These are phyloP conservation scores for Phyllosticta citrichinensis DNA, from an alignment of 2,329 filamentous ascomycete genomes.

Conservation along the genomic window DNA sequence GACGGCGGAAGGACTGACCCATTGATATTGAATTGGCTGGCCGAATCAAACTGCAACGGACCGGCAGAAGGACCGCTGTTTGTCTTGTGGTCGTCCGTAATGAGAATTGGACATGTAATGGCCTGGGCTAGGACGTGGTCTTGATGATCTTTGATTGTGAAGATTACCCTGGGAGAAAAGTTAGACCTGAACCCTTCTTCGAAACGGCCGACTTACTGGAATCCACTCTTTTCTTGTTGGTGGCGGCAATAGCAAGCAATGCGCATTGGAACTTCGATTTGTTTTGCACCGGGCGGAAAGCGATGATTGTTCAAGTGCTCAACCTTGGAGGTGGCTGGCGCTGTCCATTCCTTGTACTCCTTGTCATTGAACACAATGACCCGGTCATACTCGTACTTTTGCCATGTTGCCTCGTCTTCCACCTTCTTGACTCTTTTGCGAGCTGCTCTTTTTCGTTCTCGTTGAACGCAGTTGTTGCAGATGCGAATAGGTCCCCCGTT, in stretches of 20 bases:
- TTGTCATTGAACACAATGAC: conserved; percentile 31
- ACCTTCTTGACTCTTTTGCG: conserved; percentile 89
- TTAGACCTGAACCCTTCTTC: background rate
- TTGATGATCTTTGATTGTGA: conserved; percentile 74
- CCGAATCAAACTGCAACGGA: conserved; percentile 16
- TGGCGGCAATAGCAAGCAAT: conserved; percentile 93
- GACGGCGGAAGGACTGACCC: background rate
- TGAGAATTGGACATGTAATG: conserved; percentile 83
- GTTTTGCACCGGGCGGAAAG: conserved; percentile 40
- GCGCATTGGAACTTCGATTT: conserved; percentile 83
- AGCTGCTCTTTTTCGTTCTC: conserved; percentile 82
- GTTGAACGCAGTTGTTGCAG: conserved; percentile 79
- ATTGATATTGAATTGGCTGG: conserved; percentile 6
- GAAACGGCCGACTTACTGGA: conserved; percentile 39
- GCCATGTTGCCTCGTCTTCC: conserved; percentile 81
- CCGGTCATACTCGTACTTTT: conserved; percentile 38
- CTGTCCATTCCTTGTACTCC: conserved; percentile 24
- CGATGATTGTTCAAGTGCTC: background rate
- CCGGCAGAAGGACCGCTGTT: conserved; percentile 38
- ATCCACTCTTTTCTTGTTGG: conserved; percentile 80
- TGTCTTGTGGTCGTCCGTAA: conserved; percentile 93
- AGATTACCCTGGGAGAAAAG: conserved; percentile 53
- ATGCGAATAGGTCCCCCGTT: conserved; percentile 93
- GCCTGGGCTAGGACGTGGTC: conserved; percentile 70
- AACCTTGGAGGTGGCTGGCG: background rate